Percentiles rank a stretch among this genome's conserved stretches.
Conservation (phyloP, 352 stramenopile genomes). For the Pythium grandisporangium region DNA sequence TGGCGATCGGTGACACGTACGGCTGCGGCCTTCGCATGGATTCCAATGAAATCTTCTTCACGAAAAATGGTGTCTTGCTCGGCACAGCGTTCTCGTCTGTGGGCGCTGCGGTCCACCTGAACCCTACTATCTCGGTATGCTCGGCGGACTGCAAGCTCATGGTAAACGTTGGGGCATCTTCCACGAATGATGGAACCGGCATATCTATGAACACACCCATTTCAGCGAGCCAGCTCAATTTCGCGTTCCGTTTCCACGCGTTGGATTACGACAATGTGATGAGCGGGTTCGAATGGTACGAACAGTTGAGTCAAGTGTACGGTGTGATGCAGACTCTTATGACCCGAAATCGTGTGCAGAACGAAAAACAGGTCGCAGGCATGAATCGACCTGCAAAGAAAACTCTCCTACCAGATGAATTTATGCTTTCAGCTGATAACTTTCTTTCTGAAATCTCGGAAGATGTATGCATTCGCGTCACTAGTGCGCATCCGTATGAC, state of each 20-base stretch:
- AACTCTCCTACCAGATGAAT: constrained; percentile 59
- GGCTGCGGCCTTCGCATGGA: constrained; percentile 74
- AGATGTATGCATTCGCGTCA: constrained; percentile 72
- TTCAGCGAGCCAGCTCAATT: constrained; percentile 33
- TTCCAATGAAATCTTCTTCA: constrained; percentile 81
- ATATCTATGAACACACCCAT: constrained; percentile 15
- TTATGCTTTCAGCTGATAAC: constrained; percentile 84
- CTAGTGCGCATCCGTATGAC: constrained; percentile 76
- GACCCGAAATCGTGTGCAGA: constrained; percentile 25
- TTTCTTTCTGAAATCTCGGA: constrained; percentile 81
- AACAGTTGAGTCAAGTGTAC: constrained; percentile 79
- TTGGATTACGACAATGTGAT: constrained; percentile 82
- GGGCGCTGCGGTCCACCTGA: constrained; percentile 23
- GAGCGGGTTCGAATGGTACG: constrained; percentile 83
- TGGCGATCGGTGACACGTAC: constrained; percentile 57
- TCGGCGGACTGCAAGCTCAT: constrained; percentile 70
- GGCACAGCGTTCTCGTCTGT: constrained; percentile 77
- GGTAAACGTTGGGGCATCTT: constrained; percentile 48
- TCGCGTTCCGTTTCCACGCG: constrained; percentile 73
- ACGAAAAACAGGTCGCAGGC: background rate
- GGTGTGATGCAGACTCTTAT: constrained; percentile 78
- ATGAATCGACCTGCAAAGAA: background rate
- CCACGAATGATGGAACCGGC: no score
- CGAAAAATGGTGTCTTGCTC: constrained; percentile 72
- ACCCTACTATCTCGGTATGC: constrained; percentile 76